Evolutionary conservation across 2,329 filamentous ascomycete species (phyloP), one percentile per base, ranked within the genome.

Genomic region (Fusarium caatingaense): DNA sequence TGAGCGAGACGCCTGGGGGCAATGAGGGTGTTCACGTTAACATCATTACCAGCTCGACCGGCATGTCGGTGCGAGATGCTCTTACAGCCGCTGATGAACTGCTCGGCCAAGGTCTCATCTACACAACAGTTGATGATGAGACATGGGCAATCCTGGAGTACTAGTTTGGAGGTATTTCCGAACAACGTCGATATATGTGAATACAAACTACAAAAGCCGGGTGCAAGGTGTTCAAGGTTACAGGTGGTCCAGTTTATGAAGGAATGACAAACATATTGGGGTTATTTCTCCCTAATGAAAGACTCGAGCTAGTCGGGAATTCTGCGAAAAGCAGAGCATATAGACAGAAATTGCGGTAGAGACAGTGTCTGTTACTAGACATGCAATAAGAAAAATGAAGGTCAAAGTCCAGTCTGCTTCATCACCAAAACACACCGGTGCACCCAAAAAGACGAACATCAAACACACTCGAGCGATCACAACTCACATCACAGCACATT

Each of bases 51-150:
- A 84, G 85, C 49, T 85, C 87, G 62, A 84, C 91, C 20, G 85
- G 87, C 10, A 81, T 98, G 81, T 85, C 91, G 11, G 81, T 90
- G 30, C 85, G 85, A 27, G 93, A 97, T 47, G 92, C 96, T 16
- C 83, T 90, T 72, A 88, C 86, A 55, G 94, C 90, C n/a, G 89
- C 92, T 12, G 93, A 97, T 74, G 94, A 98, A 80, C 80, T 99
- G 76, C 80, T 93, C 45, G 84, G 84, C 4, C 82, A 88, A 58
- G 93, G 94, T 30, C 78, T 93, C 73, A 93, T 97, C 70, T 99
- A 93, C 82, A 93, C 93, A 28, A 99, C 97, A 12, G 87, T 97
- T 9, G 94, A 98, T 80, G 95, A 98, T 76, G 87, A 93, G 80
- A 98, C 95, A 1, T 98, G 93, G 91, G 93, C 93, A 45, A 84